Base-by-base conservation (phyloP, 768 basidiomycete species). In the Lactarius indigo region DNA sequence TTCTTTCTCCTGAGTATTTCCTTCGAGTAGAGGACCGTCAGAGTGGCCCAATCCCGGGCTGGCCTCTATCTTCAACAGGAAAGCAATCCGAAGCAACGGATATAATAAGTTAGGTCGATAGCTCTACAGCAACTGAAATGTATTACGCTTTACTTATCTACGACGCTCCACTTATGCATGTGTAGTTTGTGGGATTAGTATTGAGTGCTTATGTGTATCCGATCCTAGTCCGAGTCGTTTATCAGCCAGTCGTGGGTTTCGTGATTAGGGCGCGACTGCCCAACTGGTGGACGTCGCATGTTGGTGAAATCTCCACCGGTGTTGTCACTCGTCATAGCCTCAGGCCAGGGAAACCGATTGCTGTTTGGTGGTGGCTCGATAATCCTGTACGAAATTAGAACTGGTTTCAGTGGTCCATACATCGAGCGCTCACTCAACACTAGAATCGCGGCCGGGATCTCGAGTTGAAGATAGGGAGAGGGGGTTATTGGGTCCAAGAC, bases 1-100 rank as follows among this genome's bases (percentile, higher is more conserved):
- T 85, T 63, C 73, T 96, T 15, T 72, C 77, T 1, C 81, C 85
- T 4, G 77, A 84, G 30, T 91, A 85, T 73, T 98, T 97, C 77
- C 70, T 77, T 20, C 81, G 84, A 18, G 94, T 94, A 1, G 88
- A 90, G 69, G 80, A 83, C 65, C 73, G 77, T 3, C 77, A 81
- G 33, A 74, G 79, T 33, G 52, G 67, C 18, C 57, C 72, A 10
- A 56, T 78, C 6, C 59, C 69, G 1, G 75, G 71, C 20, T 77
- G 76, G 75, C 59, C 68, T 17, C 7, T 54, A n/a, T 44, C 37
- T 10, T 63, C 62, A 17, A 28, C 52, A 47, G 41, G 30, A 30
- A 35, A 8, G 4, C 56, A 57, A 57, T 30, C 61, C 41, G 28
- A 30, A 44, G n/a, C 61, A 58, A 39, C n/a, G 44, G 57, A 63